A percentile compares a stretch with the other conserved stretches of the same genome.
These are phyloP conservation scores for Rhododendron ferrugineum DNA, from an alignment of 148 eudicot genomes.

Conservation along the genomic window DNA sequence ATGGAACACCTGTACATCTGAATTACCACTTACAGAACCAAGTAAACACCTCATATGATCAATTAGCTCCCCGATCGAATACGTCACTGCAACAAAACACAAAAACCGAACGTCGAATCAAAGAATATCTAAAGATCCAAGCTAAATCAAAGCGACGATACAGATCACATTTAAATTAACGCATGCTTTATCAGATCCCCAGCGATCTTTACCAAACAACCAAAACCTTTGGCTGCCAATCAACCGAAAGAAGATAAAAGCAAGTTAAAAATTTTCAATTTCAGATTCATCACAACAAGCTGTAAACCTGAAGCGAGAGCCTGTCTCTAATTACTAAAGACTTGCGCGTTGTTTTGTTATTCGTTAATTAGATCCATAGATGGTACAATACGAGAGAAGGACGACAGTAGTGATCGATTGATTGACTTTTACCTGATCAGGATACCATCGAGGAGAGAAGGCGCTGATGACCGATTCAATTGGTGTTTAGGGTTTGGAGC, in stretches of 20 bases:
- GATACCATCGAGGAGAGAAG: slow-evolving; percentile 3
- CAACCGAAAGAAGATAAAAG: not conserved
- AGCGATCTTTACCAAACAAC: not conserved
- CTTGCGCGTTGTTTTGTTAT: not conserved
- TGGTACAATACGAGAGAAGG: not conserved
- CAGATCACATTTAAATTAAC: not conserved
- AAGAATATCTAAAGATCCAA: not conserved
- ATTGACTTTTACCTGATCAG: slow-evolving; percentile 9
- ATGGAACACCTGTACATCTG: slow-evolving; percentile 21
- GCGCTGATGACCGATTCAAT: not conserved
- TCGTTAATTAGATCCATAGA: not conserved
- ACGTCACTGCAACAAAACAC: not conserved
- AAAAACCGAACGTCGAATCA: not conserved
- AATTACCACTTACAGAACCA: slow-evolving; percentile 13
- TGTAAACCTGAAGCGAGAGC: not conserved
- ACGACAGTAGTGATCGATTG: not conserved
- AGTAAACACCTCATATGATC: slow-evolving; percentile 38
- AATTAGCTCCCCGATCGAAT: slow-evolving; percentile 10
- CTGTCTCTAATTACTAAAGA: not conserved
- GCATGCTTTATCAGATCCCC: not conserved
- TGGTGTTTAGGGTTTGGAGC: slow-evolving; percentile 16
- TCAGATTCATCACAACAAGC: not conserved
- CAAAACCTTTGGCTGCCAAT: not conserved
- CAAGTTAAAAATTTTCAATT: not conserved
- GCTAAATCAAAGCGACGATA: not conserved